A percentile compares a stretch with the other conserved stretches of the same genome.
phyloP scores from a whole-genome alignment of 306 rosid species.

The Sindora glabra region DNA sequence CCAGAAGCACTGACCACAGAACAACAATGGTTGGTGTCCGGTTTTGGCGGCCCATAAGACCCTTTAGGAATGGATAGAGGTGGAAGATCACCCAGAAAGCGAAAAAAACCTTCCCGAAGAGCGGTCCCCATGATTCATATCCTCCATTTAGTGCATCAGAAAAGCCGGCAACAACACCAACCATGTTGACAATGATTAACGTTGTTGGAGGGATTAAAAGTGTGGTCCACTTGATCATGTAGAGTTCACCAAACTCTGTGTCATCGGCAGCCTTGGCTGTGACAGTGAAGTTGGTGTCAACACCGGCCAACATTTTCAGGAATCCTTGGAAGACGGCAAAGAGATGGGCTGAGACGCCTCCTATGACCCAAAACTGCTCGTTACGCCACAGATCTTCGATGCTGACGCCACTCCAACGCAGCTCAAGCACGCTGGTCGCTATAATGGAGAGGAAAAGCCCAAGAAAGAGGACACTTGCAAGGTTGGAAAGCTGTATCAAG shows the following conservation, averaged over 20 bases:
- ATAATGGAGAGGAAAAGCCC: conserved; percentile 93
- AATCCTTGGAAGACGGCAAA: conserved; percentile 97
- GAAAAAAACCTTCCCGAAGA: conserved; percentile 87
- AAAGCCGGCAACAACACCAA: conserved; percentile 94
- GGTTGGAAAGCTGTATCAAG: conserved; percentile 74
- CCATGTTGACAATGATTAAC: conserved; percentile 71
- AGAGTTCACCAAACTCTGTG: conserved; percentile 81
- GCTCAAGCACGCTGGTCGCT: conserved; percentile 67
- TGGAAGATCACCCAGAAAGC: conserved; percentile 93
- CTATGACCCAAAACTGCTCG: conserved; percentile 96
- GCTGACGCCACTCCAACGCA: conserved; percentile 92
- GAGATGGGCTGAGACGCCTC: conserved; percentile 96
- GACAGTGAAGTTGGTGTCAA: conserved; percentile 94
- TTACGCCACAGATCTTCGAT: conserved; percentile 84
- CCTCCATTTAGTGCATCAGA: conserved; percentile 93
- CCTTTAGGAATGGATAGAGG: conserved; percentile 95
- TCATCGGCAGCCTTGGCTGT: conserved; percentile 87
- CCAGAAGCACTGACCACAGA: conserved; percentile 89
- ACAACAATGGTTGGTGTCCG: conserved; percentile 91
- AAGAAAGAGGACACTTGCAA: conserved; percentile 83
- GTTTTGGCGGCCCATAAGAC: conserved; percentile 98
- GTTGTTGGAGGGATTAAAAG: conserved; percentile 89
- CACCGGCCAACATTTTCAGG: conserved; percentile 80
- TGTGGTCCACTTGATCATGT: conserved; percentile 87
- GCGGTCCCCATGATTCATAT: conserved; percentile 95